phyloP scores from a whole-genome alignment of 495 filamentous ascomycete species.

The Neurospora sp. region DNA sequence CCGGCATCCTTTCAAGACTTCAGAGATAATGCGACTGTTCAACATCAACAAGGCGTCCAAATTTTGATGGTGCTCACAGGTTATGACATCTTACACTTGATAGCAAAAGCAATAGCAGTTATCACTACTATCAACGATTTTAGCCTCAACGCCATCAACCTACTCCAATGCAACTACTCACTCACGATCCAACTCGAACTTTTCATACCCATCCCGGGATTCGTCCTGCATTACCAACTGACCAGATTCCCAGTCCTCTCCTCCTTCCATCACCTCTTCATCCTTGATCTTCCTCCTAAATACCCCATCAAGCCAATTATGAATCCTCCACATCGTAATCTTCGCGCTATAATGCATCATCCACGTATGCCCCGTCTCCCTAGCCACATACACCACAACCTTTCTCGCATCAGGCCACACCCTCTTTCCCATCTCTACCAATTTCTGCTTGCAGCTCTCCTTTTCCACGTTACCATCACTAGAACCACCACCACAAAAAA shows the following conservation, averaged over 20 bases:
- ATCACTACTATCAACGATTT: too few relatives aligned
- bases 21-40: too few relatives aligned
- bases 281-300: background rate
- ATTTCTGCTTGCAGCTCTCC: background rate
- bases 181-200: background rate
- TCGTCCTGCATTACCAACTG: background rate
- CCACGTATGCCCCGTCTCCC: background rate
- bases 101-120: too few relatives aligned
- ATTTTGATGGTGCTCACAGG: too few relatives aligned
- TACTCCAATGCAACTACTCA: background rate
- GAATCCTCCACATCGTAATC: background rate
- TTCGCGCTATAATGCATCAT: background rate
- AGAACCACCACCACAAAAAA: background rate
- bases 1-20: too few relatives aligned
- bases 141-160: too few relatives aligned
- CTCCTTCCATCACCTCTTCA: background rate
- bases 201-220: background rate
- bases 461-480: background rate
- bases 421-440: background rate
- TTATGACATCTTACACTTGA: too few relatives aligned
- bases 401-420: background rate
- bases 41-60: too few relatives aligned
- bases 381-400: background rate
- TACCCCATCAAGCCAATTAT: background rate
- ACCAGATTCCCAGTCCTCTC: background rate